Base-by-base conservation (phyloP, 345 rosid genomes). In the Bruguiera parviflora region DNA sequence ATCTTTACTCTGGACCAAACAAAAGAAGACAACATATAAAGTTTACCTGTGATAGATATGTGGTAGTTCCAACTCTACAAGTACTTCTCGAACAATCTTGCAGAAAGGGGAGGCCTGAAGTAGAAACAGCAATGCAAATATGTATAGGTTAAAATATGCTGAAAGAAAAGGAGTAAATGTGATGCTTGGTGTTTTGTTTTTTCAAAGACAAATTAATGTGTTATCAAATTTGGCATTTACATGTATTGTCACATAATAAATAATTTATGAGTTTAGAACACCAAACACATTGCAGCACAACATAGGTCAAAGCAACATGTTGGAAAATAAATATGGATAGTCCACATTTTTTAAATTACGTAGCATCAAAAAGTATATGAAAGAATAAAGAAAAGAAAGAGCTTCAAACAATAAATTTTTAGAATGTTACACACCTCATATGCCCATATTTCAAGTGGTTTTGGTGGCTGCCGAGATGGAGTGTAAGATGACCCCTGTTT, bases 91-190 rank as follows among this genome's bases (percentile, higher is more conserved):
- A 21, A 81, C 96, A 67, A 88, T 71, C 78, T 91, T 91, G 80
- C 96, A 94, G 70, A 91, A 89, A 29, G 98, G 97, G 18, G 96
- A 94, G 65, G 87, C 91, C 98, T 91, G 75, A 75, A 64, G 70
- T 53, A 56, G 33, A 58, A 67, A 57, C 56, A 58, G n/a, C 68
- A 57, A 29, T 53, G 13, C 16, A 3, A 24, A 47, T 46, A 32
- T 6, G 8, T 11, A 15, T 19, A 19, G 4, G 35, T 21, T 25
- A 35, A 8, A 31, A 8, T 21, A 31, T 13, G 49, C 19, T 3
- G 3, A 43, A 43, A 11, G 49, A 13, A 13, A 3, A 13, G 49
- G 18, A 43, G 49, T 11, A 13, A 11, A 43, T 43, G 49, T 13
- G 49, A 43, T 43, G 49, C 49, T 15, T 43, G 49, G 19, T 13